Conservation (phyloP, 257 asterid genomes). For the Gentiana straminea region DNA sequence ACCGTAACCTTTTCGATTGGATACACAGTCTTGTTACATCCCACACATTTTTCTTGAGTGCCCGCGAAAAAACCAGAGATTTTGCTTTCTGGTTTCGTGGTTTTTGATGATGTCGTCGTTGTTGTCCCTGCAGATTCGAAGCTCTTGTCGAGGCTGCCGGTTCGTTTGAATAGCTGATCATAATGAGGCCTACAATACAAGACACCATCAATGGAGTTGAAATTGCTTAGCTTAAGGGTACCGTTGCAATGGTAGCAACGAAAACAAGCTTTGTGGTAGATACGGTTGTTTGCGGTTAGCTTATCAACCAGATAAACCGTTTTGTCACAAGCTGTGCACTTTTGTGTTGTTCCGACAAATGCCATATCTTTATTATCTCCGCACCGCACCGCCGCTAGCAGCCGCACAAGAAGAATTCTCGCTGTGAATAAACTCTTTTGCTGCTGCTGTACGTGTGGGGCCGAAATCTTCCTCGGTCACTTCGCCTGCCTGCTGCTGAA, state of each 20-base stretch:
- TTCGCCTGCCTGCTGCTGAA: too few relatives aligned
- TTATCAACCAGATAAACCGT: constrained; percentile 60
- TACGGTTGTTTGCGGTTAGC: constrained; percentile 46
- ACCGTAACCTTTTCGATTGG: constrained; percentile 69
- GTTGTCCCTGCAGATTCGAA: constrained; percentile 42
- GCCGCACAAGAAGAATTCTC: too few relatives aligned
- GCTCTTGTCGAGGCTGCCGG: constrained; percentile 78
- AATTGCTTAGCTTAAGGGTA: constrained; percentile 73
- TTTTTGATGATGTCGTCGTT: constrained; percentile 20
- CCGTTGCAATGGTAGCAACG: constrained; percentile 68
- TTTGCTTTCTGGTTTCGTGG: constrained; percentile 49
- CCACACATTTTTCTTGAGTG: constrained; percentile 60
- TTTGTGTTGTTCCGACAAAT: constrained; percentile 45
- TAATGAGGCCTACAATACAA: constrained; percentile 63
- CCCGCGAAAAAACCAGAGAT: constrained; percentile 54
- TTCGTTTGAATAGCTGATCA: constrained; percentile 69
- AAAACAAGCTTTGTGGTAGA: constrained; percentile 72
- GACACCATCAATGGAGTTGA: constrained; percentile 76
- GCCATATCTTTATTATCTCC: constrained; percentile 27
- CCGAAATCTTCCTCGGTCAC: too few relatives aligned
- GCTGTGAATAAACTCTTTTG: too few relatives aligned
- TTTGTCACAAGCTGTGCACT: constrained; percentile 48
- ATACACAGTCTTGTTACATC: constrained; percentile 54
- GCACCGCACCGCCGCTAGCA: not conserved
- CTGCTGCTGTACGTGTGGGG: too few relatives aligned